Evolutionary conservation across 805 yeast species (phyloP), one percentile per base, ranked within the genome.

Genomic region (Pichia cabralensis): DNA sequence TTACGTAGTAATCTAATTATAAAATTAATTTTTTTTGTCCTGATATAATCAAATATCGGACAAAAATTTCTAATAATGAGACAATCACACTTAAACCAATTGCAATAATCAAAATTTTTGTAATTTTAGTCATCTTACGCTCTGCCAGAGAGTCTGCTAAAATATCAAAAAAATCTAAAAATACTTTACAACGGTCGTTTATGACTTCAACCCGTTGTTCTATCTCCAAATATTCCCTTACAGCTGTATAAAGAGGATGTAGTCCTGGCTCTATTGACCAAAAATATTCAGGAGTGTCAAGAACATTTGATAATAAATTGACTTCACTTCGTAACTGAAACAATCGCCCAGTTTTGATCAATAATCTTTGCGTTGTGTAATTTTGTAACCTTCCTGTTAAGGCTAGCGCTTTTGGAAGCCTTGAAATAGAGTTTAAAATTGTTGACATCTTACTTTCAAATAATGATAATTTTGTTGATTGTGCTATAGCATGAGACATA

Each of bases 191-290:
- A 31, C 96, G 64, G 53, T 89, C 96, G 49, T 92, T 92, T 31
- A 92, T 65, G 5, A 92, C 96, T 50, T 83, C 88, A 21, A 89
- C 96, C 35, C 98, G 64, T 57, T 84, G 95, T 53, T 89, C 96
- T 42, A 92, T 88, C 58, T 92, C 98, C 37, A 92, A 61, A 49
- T 92, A 92, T 44, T 92, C 96, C 39, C 96, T 62, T 37, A 88
- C 77, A 2, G 96, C 96, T 23, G 68, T 67, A 56, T 92, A 92
- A 27, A 92, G 62, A 4, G 97, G 97, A 53, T 89, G 94, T 44
- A 92, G 67, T 25, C 95, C 88, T 5, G 98, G 98, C 58, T 92
- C 98, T 42, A 69, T 71, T 21, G 88, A 82, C 98, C 98, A 92
- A 56, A 92, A 92, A 51, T 84, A 86, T 42, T 85, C 95, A 0